A percentile compares a stretch with the other conserved stretches of the same genome.
Conservation (phyloP, 805 yeast genomes). For the Saccharomyces paradoxus region DNA sequence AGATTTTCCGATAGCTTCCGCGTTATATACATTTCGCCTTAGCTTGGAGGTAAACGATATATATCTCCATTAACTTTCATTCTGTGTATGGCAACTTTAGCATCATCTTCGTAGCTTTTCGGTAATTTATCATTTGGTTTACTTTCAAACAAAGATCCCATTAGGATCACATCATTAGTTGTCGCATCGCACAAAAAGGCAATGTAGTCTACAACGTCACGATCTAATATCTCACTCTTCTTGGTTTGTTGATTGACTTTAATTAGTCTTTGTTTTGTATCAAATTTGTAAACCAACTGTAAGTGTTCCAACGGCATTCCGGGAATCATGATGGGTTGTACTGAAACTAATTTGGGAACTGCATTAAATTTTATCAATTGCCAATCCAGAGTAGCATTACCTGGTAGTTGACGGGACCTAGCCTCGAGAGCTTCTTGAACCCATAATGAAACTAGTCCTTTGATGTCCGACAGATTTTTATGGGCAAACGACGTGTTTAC, state of each 20-base stretch:
- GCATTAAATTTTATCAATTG: slow-evolving; percentile 59
- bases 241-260: slow-evolving; percentile 39
- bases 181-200: slow-evolving; percentile 57
- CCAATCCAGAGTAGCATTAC: slow-evolving; percentile 60
- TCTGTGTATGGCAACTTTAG: slow-evolving; percentile 20
- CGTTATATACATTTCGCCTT: not conserved
- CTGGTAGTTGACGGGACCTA: slow-evolving; percentile 50
- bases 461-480: slow-evolving; percentile 40
- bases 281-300: slow-evolving; percentile 55
- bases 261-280: slow-evolving; percentile 53
- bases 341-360: slow-evolving; percentile 63
- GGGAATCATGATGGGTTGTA: slow-evolving; percentile 59
- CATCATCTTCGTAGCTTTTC: slow-evolving; percentile 18
- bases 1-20: not conserved
- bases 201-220: slow-evolving; percentile 52
- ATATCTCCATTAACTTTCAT: slow-evolving; percentile 29
- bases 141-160: slow-evolving; percentile 63
- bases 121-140: slow-evolving; percentile 35
- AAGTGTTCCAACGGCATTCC: slow-evolving; percentile 46
- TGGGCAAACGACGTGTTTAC: slow-evolving; percentile 78
- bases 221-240: slow-evolving; percentile 39
- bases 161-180: slow-evolving; percentile 46
- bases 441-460: slow-evolving; percentile 47
- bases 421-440: slow-evolving; percentile 49
- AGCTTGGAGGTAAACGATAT: slow-evolving; percentile 18